phyloP scores from a whole-genome alignment of 352 stramenopile genomes.

The Phytophthora pistaciae region DNA sequence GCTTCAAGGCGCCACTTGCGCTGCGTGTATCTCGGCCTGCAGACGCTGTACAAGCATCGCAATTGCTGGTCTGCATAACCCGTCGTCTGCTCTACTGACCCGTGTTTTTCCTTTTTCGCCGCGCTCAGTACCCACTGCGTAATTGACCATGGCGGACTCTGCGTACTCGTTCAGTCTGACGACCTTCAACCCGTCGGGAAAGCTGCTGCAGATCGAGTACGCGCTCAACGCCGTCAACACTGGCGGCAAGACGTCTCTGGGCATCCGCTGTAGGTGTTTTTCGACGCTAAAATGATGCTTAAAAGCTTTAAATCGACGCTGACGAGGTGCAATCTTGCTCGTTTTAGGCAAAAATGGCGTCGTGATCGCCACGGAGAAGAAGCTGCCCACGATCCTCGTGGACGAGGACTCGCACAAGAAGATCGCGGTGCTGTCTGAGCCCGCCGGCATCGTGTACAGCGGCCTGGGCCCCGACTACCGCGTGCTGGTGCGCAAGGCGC shows the following conservation, averaged over 20 bases:
- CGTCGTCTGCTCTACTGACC: conserved; percentile 10
- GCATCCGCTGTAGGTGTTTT: conserved; percentile 93
- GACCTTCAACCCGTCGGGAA: conserved; percentile 99
- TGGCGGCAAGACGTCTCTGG: conserved; percentile 97
- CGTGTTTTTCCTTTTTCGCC: not conserved
- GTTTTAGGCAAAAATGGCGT: conserved; percentile 97
- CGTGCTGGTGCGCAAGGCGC: conserved; percentile 96
- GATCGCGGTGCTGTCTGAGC: conserved; percentile 94
- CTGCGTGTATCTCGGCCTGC: conserved; percentile 3
- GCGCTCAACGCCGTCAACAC: conserved; percentile 98
- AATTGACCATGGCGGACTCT: conserved; percentile 94
- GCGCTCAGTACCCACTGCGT: conserved; percentile 10
- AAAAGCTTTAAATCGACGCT: not conserved
- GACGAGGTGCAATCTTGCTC: not conserved
- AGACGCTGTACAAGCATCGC: not conserved
- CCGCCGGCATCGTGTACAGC: conserved; percentile 96
- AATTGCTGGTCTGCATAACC: not conserved
- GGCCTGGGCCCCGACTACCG: conserved; percentile 99
- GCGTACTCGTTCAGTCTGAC: conserved; percentile 99
- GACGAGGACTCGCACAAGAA: conserved; percentile 97
- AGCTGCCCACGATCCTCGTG: conserved; percentile 96
- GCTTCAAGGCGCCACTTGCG: conserved; percentile 18
- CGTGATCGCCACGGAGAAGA: conserved; percentile 99
- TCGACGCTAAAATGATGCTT: not conserved
- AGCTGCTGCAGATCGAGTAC: conserved; percentile 99